These are phyloP conservation scores for Nannochloris sp. DNA, from an alignment of 139 green algal species.

Conservation along the genomic window DNA sequence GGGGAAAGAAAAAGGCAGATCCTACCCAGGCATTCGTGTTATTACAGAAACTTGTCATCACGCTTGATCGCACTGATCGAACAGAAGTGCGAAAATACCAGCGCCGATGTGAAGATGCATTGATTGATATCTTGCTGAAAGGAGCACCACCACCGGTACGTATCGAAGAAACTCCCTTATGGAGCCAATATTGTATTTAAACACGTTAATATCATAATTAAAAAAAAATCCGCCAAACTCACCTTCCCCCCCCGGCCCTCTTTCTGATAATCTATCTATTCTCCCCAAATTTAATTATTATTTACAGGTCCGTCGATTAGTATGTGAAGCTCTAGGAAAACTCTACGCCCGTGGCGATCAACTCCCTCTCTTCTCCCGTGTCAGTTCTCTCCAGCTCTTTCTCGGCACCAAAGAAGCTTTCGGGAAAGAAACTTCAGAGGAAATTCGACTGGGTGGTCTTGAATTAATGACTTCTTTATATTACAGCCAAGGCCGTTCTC, in stretches of 20 bases:
- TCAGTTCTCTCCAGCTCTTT: slow-evolving; percentile 52
- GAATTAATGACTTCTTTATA: slow-evolving; percentile 52
- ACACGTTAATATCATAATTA: not conserved
- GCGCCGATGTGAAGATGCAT: slow-evolving; percentile 57
- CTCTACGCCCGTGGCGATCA: slow-evolving; percentile 60
- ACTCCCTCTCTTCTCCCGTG: slow-evolving; percentile 62
- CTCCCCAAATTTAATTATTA: not conserved
- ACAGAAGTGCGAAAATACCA: slow-evolving; percentile 57
- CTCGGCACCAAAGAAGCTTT: slow-evolving; percentile 48
- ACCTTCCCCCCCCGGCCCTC: not conserved
- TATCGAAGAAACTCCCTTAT: not conserved
- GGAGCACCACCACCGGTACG: slow-evolving; percentile 40
- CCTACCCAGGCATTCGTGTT: slow-evolving; percentile 50
- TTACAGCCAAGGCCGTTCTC: slow-evolving; percentile 36
- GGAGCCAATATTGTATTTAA: not conserved
- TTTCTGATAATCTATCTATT: not conserved
- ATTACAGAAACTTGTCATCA: slow-evolving; percentile 67
- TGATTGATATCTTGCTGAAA: slow-evolving; percentile 52
- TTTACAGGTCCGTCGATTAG: slow-evolving; percentile 60
- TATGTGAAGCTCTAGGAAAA: slow-evolving; percentile 46
- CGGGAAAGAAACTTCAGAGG: slow-evolving; percentile 25
- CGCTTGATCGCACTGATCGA: slow-evolving; percentile 40
- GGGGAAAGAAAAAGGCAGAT: slow-evolving; percentile 25
- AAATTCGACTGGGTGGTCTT: slow-evolving; percentile 42
- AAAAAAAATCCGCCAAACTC: not conserved